Conservation (phyloP, 768 basidiomycete species). For the Hortiboletus campestris region DNA sequence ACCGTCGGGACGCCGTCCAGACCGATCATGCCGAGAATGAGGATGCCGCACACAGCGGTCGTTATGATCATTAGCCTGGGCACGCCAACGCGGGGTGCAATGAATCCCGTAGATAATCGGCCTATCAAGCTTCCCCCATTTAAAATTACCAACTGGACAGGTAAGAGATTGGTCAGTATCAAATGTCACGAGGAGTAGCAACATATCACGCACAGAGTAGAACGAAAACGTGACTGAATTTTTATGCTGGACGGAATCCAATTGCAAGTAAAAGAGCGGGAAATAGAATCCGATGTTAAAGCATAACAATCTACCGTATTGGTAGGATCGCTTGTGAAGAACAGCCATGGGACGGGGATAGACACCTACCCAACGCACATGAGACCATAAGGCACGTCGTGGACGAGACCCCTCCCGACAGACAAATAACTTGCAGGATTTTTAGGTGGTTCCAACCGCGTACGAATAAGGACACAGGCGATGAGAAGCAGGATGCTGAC, state of each 20-base stretch:
- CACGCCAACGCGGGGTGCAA: conserved; percentile 44
- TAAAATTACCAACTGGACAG: conserved; percentile 44
- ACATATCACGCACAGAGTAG: conserved; percentile 42
- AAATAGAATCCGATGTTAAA: conserved; percentile 43
- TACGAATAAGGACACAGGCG: conserved; percentile 34
- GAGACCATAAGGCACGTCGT: conserved; percentile 19
- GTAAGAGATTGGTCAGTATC: not conserved
- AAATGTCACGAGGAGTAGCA: not conserved
- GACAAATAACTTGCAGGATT: conserved; percentile 11
- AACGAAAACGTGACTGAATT: conserved; percentile 50
- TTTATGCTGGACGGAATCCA: conserved; percentile 49
- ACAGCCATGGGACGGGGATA: not conserved
- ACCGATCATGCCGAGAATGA: conserved; percentile 46
- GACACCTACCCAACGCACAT: conserved; percentile 21
- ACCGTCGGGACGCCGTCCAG: conserved; percentile 35
- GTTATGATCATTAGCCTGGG: conserved; percentile 41
- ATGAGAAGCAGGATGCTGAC: conserved; percentile 36
- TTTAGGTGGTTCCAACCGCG: conserved; percentile 38
- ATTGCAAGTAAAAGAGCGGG: conserved; percentile 57
- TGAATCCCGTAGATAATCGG: conserved; percentile 44
- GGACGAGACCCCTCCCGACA: conserved; percentile 12
- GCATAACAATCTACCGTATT: conserved; percentile 15
- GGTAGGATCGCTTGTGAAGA: not conserved
- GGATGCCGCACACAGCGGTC: conserved; percentile 29
- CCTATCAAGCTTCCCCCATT: conserved; percentile 54